These are phyloP conservation scores for Thelonectria olida DNA, from an alignment of 2,329 filamentous ascomycete genomes.

Conservation along the genomic window DNA sequence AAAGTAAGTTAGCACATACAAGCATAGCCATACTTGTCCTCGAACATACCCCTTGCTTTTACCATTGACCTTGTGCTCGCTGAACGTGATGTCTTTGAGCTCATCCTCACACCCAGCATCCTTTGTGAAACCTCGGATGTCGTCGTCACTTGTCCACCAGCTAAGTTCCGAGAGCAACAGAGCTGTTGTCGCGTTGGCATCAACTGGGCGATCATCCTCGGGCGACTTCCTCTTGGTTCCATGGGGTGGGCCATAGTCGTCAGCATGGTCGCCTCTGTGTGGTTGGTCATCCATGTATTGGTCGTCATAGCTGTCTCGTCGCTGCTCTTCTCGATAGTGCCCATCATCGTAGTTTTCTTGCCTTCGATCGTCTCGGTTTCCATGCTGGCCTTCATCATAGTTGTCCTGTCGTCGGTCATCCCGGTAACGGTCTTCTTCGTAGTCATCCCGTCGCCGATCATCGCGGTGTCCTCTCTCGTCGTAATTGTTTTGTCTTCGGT, in stretches of 20 bases:
- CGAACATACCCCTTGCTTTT: conserved; percentile 91
- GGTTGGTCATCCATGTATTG: conserved; percentile 53
- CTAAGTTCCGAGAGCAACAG: conserved; percentile 88
- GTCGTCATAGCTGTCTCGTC: conserved; percentile 45
- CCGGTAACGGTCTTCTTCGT: background rate
- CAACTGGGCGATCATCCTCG: conserved; percentile 67
- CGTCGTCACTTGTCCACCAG: conserved; percentile 98
- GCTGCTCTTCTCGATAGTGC: conserved; percentile 43
- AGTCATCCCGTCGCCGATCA: background rate
- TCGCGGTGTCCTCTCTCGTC: background rate
- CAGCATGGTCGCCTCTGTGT: conserved; percentile 49
- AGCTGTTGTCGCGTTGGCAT: conserved; percentile 71
- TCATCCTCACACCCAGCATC: conserved; percentile 84
- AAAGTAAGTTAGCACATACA: conserved; percentile 21
- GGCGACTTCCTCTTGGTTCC: conserved; percentile 70
- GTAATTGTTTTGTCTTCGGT: conserved; percentile 35
- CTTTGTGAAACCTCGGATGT: conserved; percentile 86
- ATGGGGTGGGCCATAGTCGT: conserved; percentile 49
- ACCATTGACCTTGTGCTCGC: conserved; percentile 98
- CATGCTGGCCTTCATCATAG: background rate
- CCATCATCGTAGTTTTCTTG: conserved; percentile 47
- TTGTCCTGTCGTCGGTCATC: background rate
- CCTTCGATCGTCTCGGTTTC: background rate
- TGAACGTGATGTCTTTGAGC: conserved; percentile 93
- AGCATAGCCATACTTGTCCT: background rate